Conservation (phyloP, 495 filamentous ascomycete species). For the Neurospora sp. region DNA sequence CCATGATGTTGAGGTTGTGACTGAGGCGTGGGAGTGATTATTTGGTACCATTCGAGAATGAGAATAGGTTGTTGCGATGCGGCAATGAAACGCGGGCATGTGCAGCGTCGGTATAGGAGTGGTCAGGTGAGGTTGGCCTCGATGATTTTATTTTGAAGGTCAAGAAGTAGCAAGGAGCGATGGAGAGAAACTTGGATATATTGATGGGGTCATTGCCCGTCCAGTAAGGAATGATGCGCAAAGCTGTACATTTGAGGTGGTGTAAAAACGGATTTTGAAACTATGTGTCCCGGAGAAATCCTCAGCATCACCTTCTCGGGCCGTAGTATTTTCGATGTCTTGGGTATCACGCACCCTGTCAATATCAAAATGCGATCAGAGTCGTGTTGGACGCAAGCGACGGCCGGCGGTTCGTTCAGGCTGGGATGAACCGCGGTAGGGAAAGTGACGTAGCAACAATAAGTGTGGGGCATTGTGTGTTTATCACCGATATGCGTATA, state of each 20-base stretch:
- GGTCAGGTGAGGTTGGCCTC: not conserved
- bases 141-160: not conserved
- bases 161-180: not conserved
- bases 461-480: not conserved
- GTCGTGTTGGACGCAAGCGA: not conserved
- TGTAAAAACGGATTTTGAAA: not conserved
- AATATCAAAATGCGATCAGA: not conserved
- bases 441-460: not conserved
- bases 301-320: not conserved
- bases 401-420: no score
- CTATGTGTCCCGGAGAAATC: not conserved
- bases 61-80: not conserved
- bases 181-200: not conserved
- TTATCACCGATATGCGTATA: not conserved
- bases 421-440: no score
- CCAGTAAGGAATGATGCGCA: not conserved
- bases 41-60: not conserved
- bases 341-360: not conserved
- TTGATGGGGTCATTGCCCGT: not conserved
- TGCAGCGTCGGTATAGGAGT: no score
- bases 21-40: not conserved
- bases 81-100: not conserved
- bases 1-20: not conserved
- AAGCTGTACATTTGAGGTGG: not conserved
- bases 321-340: not conserved